Conservation (phyloP, 176 grass and related monocot species). For the Oryza meridionalis region DNA sequence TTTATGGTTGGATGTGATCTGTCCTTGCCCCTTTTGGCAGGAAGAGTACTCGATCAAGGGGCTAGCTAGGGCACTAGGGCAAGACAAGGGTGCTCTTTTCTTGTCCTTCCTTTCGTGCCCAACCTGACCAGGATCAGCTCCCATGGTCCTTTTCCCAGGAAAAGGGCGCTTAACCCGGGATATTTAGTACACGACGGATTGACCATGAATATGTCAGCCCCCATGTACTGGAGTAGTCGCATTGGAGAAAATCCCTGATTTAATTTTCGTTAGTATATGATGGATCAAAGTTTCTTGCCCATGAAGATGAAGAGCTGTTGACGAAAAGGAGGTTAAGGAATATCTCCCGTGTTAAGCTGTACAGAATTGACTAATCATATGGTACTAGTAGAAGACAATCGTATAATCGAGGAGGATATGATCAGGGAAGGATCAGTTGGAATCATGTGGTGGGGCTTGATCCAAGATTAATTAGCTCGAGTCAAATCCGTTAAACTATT, state of each 20-base stretch:
- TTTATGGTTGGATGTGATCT: slow-evolving; percentile 39
- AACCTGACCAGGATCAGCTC: background rate
- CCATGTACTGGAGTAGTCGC: too few relatives aligned
- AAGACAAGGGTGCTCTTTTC: background rate
- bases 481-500: slow-evolving; percentile 32
- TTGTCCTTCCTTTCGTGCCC: background rate
- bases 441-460: slow-evolving; percentile 28
- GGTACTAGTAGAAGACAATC: background rate
- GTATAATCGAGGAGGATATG: background rate
- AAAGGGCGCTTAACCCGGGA: background rate
- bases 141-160: background rate
- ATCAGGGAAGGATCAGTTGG: slow-evolving; percentile 30
- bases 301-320: background rate
- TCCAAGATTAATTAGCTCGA: background rate
- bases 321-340: background rate
- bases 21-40: background rate
- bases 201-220: background rate
- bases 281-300: slow-evolving; percentile 24
- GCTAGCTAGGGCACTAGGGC: background rate
- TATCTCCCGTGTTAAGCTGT: slow-evolving; percentile 10
- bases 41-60: background rate
- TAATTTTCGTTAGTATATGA: background rate
- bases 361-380: slow-evolving; percentile 10
- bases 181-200: background rate
- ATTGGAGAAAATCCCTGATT: background rate